Base-by-base conservation (phyloP, 1,139 yeast genomes). In the Pichia sp. region DNA sequence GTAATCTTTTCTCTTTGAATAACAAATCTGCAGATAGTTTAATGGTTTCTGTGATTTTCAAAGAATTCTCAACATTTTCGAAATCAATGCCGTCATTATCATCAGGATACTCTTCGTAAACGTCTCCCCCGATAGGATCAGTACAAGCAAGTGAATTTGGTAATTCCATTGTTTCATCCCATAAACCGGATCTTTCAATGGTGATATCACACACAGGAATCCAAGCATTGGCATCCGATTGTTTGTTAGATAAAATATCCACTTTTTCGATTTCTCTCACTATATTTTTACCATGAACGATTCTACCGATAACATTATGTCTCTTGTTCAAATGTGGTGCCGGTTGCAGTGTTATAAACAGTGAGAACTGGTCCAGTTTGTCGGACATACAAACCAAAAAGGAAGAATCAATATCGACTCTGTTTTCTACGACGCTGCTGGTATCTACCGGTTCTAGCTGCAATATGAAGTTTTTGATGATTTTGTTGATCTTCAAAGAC, bases 221-320 rank as follows among this genome's bases (percentile, higher is more conserved):
- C 59, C 60, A 56, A 42, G 74, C 69, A 29, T 42, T 26, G 3
- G 36, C 11, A 1, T 68, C 67, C 4, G 60, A 55, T 3, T 78
- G 75, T 43, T 55, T 56, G 40, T 54, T 54, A 26, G 55, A 51
- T 3, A 49, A 32, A 9, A 59, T 58, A 3, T 60, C 56, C 1
- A 68, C 71, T 39, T 71, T 66, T 56, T 84, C 94, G 32, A 83
- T 65, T 35, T 77, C 78, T 53, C 90, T 68, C 0, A 86, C 69
- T 2, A 85, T 80, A 0, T 88, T 78, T 59, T 84, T 81, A 0
- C 95, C 95, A 45, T 72, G 68, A 7, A 71, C 52, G 1, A 75
- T 79, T 48, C 64, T 69, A 1, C 96, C 97, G 64, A 88, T 83
- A 1, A 86, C 79, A 0, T 92, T 72, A 58, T 86, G 92, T 10